Conservation (phyloP, 1,139 yeast genomes). For the Saccharomycopsis phalli region DNA sequence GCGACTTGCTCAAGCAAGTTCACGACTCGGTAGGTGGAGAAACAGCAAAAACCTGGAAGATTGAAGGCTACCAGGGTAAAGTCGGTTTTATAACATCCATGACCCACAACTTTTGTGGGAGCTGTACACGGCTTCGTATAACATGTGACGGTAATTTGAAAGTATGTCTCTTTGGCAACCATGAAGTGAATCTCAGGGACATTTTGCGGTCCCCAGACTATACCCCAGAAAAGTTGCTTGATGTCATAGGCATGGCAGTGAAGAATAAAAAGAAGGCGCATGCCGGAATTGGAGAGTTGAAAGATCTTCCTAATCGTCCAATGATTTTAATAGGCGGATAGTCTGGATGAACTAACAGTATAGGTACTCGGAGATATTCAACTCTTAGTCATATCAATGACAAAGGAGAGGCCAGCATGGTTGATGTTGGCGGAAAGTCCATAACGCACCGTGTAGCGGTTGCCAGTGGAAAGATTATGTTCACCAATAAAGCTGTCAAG, state of each 20-base stretch:
- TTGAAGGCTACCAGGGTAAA: slow-evolving; percentile 34
- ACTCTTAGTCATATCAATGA: slow-evolving; percentile 34
- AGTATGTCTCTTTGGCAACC: slow-evolving; percentile 44
- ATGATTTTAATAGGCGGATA: slow-evolving; percentile 48
- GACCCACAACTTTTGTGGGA: slow-evolving; percentile 42
- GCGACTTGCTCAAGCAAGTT: slow-evolving; percentile 20
- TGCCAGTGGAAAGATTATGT: slow-evolving; percentile 34
- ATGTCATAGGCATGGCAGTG: slow-evolving; percentile 36
- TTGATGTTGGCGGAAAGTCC: slow-evolving; percentile 33
- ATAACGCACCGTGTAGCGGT: slow-evolving; percentile 33
- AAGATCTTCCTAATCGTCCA: slow-evolving; percentile 39
- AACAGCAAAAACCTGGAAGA: slow-evolving; percentile 36
- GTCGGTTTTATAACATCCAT: slow-evolving; percentile 45
- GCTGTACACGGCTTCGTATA: slow-evolving; percentile 40
- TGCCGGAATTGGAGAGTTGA: slow-evolving; percentile 39
- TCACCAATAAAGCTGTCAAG: slow-evolving; percentile 28
- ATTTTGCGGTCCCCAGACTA: slow-evolving; percentile 30
- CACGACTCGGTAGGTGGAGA: slow-evolving; percentile 32
- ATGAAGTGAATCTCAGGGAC: slow-evolving; percentile 39
- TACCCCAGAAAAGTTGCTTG: slow-evolving; percentile 28
- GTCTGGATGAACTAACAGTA: slow-evolving; percentile 1
- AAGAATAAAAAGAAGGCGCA: slow-evolving; percentile 37
- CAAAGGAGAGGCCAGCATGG: slow-evolving; percentile 41
- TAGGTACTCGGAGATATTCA: neutral
- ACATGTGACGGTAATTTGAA: slow-evolving; percentile 45